phyloP scores from a whole-genome alignment of 208 protist genomes.

The Plasmodiophora brassicae region DNA sequence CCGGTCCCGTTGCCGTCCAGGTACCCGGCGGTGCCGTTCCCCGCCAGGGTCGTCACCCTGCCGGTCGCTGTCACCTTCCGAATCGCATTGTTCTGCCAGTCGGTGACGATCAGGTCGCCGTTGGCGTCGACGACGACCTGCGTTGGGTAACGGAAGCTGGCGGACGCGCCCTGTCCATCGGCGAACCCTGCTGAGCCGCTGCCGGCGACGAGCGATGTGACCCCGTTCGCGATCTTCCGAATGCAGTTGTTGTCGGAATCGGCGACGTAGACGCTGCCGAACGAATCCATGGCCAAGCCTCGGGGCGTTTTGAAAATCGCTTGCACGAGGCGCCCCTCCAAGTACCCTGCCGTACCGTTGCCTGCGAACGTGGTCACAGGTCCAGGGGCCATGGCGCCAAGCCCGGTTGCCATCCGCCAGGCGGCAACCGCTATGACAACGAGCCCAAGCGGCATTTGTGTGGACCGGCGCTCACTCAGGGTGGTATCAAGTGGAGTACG shows the following conservation, averaged over 20 bases:
- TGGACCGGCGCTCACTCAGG: too few relatives aligned
- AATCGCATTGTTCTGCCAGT: background rate
- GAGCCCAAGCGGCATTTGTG: too few relatives aligned
- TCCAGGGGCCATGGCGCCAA: too few relatives aligned
- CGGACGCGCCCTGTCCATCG: background rate
- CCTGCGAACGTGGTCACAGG: too few relatives aligned
- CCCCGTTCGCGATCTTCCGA: too few relatives aligned
- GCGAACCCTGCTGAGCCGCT: background rate
- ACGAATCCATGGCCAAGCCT: background rate
- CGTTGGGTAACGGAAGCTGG: constrained; percentile 2
- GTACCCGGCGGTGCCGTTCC: background rate
- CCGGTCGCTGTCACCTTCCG: background rate
- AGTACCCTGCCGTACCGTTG: too few relatives aligned
- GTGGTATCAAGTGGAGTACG: too few relatives aligned
- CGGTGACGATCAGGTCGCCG: background rate
- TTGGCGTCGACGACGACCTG: background rate
- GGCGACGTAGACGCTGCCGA: background rate
- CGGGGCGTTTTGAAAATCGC: too few relatives aligned
- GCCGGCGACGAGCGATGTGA: constrained; percentile 30
- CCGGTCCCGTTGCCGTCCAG: background rate
- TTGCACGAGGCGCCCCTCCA: too few relatives aligned
- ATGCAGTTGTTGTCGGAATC: constrained; percentile 33
- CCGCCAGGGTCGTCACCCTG: background rate
- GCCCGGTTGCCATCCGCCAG: too few relatives aligned
- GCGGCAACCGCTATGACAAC: too few relatives aligned